Evolutionary conservation across 176 grass and related monocot species (phyloP), one percentile per base, ranked within the genome.

Genomic region (Hyparrhenia diplandra): DNA sequence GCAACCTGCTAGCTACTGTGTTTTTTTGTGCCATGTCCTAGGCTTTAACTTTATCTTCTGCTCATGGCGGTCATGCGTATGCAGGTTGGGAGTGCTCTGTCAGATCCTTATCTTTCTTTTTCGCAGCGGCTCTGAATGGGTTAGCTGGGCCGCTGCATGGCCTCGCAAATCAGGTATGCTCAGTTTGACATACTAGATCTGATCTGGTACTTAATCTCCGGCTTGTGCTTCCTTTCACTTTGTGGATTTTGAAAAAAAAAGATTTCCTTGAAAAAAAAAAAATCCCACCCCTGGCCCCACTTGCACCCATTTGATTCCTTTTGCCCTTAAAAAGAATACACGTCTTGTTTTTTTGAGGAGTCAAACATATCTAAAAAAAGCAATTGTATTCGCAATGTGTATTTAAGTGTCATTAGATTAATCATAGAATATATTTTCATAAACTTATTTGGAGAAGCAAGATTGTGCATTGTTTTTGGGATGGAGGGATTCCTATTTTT

Each of bases 71-170:
- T 41, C 46, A 69, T 86, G 61, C 63, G 69, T 59, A 80, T 84
- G 82, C 79, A 98, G 96, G 96, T 98, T 75, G 96, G 85, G 55
- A 98, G 96, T 79, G 92, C 96, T 58, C 84, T 98, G 75, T 95
- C 96, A 80, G 96, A 98, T 79, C 92, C 92, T 52, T 98, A 95
- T 36, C 88, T 98, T 86, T 95, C 92, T 65, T 98, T n/a, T 95
- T n/a, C 73, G 92, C 96, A 42, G 96, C 92, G 4, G 96, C 96
- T 74, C 74, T 95, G 11, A 98, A 98, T 70, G 96, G 96, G 83
- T 89, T 98, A 72, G 96, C 96, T 63, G 96, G 96, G 7, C 96
- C 96, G 1, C 89, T 98, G 37, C 96, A 98, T 43, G 96, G 92
- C 63, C 87, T 98, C 49, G 96, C 96, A 65, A 98, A 98, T 84